A percentile compares a stretch with the other conserved stretches of the same genome.
Evolutionary conservation across 1,284 basidiomycete genomes (phyloP).

Genomic region (Ustilago vetiveriae): DNA sequence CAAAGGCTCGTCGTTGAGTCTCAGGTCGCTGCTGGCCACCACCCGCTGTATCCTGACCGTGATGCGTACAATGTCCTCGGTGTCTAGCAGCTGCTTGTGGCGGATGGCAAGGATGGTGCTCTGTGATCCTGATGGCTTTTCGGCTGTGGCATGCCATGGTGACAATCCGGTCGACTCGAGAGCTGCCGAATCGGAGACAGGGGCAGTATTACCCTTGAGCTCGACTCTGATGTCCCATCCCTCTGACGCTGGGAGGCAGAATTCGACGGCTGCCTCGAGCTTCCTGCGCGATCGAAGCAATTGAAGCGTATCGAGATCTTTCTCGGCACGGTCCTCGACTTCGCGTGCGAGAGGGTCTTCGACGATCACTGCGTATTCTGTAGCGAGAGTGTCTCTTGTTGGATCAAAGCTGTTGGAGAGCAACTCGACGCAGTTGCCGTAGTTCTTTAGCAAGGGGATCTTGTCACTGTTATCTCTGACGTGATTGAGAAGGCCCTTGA

Average conservation of each 20-base stretch:
- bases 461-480: conserved; percentile 78
- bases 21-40: conserved; percentile 50
- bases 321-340: conserved; percentile 37
- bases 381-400: conserved; percentile 79
- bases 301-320: conserved; percentile 43
- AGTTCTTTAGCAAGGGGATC: conserved; percentile 80
- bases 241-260: conserved; percentile 78
- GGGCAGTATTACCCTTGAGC: conserved; percentile 9
- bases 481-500: conserved; percentile 79
- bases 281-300: conserved; percentile 72
- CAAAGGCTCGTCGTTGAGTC: conserved; percentile 48
- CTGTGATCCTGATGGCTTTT: conserved; percentile 17
- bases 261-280: conserved; percentile 80
- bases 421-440: conserved; percentile 83
- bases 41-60: conserved; percentile 50
- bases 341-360: conserved; percentile 73
- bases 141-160: conserved; percentile 72
- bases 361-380: conserved; percentile 84
- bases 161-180: conserved; percentile 72
- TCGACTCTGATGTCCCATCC: conserved; percentile 88
- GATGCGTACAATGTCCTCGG: conserved; percentile 47
- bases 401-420: conserved; percentile 80
- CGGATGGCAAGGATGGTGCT: conserved; percentile 24
- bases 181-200: neutral
- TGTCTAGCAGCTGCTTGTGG: conserved; percentile 27